Percentiles rank a stretch among this genome's conserved stretches.
These are phyloP conservation scores for Candolleomyces efflorescens DNA, from an alignment of 768 basidiomycete genomes.

Conservation along the genomic window DNA sequence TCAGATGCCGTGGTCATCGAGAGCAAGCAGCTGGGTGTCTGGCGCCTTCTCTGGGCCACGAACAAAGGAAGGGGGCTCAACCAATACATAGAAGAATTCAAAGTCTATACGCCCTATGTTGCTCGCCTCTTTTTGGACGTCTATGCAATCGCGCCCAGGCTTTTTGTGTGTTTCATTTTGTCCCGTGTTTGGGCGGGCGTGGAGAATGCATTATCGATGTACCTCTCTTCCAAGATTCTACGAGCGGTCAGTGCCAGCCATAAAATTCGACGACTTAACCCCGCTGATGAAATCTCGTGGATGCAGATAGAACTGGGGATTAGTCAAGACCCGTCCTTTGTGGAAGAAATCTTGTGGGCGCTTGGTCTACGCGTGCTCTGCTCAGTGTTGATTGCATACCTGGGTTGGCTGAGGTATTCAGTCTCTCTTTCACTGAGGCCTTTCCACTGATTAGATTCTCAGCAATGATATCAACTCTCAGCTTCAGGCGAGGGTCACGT, in stretches of 20 bases:
- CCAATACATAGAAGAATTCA: slow-evolving; percentile 5
- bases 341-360: background rate
- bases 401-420: background rate
- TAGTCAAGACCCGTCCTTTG: background rate
- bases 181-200: slow-evolving; percentile 20
- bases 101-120: slow-evolving; percentile 14
- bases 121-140: slow-evolving; percentile 19
- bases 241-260: slow-evolving; percentile 12
- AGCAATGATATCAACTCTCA: slow-evolving; percentile 10
- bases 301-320: background rate
- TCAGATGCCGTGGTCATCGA: background rate
- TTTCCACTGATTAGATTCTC: background rate
- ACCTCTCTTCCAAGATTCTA: slow-evolving; percentile 20
- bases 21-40: slow-evolving; percentile 1
- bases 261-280: too few relatives aligned
- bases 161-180: slow-evolving; percentile 17
- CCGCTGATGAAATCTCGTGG: slow-evolving; percentile 4
- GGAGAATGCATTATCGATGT: slow-evolving; percentile 20
- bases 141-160: slow-evolving; percentile 15
- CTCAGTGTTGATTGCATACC: background rate
- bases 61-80: background rate
- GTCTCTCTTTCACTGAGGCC: background rate
- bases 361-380: background rate
- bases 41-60: background rate
- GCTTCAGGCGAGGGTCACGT: slow-evolving; percentile 15